Base-by-base conservation (phyloP, 768 basidiomycete genomes). In the Trametes cinnabarina region DNA sequence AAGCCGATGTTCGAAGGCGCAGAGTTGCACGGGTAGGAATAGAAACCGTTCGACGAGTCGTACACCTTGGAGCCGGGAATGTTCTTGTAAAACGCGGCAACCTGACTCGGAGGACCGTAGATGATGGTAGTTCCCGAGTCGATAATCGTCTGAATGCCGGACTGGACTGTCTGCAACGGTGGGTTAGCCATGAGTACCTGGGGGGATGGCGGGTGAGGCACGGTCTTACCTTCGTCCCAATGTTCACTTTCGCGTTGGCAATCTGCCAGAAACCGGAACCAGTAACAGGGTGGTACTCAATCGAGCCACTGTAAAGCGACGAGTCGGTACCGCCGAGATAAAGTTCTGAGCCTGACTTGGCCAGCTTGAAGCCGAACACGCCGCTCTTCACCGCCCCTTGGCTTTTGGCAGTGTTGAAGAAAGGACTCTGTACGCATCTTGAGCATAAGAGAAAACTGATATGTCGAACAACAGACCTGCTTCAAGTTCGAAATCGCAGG, bases 311-410 rank as follows among this genome's bases (percentile, higher is more conserved):
- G 65, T 69, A 76, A 30, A 71, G 71, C 32, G 69, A 58, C 2
- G 66, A 52, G 55, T 78, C 69, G 30, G 67, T 65, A 49, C 75
- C 75, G 9, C 76, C 76, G 26, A 78, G 66, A 65, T 68, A 74
- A 11, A 77, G 68, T 62, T 76, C 70, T 10, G 64, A 60, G 41
- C 62, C 53, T 15, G 57, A 50, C 2, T 63, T 41, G 5, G 69
- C 65, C 14, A 69, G 60, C 63, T 69, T 71, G 44, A 73, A 65
- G 40, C 69, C 67, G 47, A 71, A 69, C 43, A 54, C 48, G 64
- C 68, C 47, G 42, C 57, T 55, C 47, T 63, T 48, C 19, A 61
- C 55, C 34, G 47, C 46, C 12, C 61, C 60, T 44, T 69, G 61
- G 4, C 56, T 30, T 19, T 63, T 61, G 17, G 67, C 64, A 3